Base-by-base conservation (phyloP, 306 rosid genomes). In the Ormosia semicastrata region DNA sequence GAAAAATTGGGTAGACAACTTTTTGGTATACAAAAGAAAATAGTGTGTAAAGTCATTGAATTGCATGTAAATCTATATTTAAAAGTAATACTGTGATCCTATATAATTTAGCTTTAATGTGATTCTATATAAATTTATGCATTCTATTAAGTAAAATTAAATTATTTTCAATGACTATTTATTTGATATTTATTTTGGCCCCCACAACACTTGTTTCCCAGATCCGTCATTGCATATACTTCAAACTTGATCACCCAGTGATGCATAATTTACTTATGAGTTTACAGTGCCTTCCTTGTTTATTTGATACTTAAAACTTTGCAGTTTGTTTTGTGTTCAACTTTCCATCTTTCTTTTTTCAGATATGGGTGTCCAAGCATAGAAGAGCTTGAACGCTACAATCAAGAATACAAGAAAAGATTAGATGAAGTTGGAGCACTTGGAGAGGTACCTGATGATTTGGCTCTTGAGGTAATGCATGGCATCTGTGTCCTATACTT, bases 321-420 rank as follows among this genome's bases (percentile, higher is more conserved):
- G 18, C 73, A 30, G 53, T 66, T 80, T 87, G 78, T 75, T 73
- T 12, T 39, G 50, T 40, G 17, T n/a, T 62, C 77, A 76, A 65
- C 76, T 64, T 69, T 52, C 47, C 37, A 34, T 71, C 2, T 77
- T 57, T 30, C 64, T 67, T 79, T 49, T 66, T 74, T 76, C 82
- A 95, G 99, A 72, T 93, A 89, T 73, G 99, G 98, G n/a, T 95
- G 96, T 86, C 97, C 98, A 15, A 87, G 86, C 87, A 53, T 90
- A 88, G 91, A 92, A 44, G 98, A 92, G 78, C 98, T 95, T 85
- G 97, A 94, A 68, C 67, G 75, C 82, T 95, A 87, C 78, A 92
- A 86, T 82, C 78, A 84, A 73, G 89, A 93, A 79, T 91, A 81
- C 90, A 93, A 95, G 84, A 87, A 85, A 81, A 92, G 86, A 78